Conservation (phyloP, 73 alveolate species). For the Breviolum minutum region DNA sequence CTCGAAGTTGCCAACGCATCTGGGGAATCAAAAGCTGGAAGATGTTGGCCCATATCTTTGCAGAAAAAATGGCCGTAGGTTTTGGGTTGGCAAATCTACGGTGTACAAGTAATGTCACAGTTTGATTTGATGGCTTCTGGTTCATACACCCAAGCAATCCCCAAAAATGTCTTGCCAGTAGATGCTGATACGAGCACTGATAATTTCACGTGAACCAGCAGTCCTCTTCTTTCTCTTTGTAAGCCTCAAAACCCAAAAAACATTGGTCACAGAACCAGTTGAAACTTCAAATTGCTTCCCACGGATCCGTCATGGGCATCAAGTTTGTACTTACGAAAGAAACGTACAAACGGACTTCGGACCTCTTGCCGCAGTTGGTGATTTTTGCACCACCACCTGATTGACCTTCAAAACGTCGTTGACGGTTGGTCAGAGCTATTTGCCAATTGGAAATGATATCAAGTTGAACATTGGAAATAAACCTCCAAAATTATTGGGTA, state of each 20-base stretch:
- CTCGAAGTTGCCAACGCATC: too few species aligned
- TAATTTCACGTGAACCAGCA: not conserved
- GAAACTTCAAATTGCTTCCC: not conserved
- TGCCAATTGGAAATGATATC: too few species aligned
- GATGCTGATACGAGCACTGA: not conserved
- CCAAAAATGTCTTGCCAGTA: too few species aligned
- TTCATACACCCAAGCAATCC: too few species aligned
- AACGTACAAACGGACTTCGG: not conserved
- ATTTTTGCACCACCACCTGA: conserved; percentile 69
- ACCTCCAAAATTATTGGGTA: too few species aligned
- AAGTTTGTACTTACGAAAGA: too few species aligned
- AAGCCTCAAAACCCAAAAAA: not conserved
- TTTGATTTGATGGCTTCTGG: not conserved
- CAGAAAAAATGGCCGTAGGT: too few species aligned
- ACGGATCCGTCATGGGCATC: too few species aligned
- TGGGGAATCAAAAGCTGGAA: too few species aligned
- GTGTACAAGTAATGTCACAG: not conserved
- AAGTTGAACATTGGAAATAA: too few species aligned
- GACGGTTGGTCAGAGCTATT: too few species aligned
- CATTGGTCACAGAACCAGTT: not conserved
- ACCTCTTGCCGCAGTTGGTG: conserved; percentile 31
- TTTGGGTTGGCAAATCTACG: not conserved
- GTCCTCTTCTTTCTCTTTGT: conserved; percentile 73
- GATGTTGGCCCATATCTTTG: too few species aligned
- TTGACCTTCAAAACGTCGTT: conserved; percentile 1